Evolutionary conservation across 2,329 filamentous ascomycete species (phyloP).

Genomic region (Hymenoscyphus occultus): DNA sequence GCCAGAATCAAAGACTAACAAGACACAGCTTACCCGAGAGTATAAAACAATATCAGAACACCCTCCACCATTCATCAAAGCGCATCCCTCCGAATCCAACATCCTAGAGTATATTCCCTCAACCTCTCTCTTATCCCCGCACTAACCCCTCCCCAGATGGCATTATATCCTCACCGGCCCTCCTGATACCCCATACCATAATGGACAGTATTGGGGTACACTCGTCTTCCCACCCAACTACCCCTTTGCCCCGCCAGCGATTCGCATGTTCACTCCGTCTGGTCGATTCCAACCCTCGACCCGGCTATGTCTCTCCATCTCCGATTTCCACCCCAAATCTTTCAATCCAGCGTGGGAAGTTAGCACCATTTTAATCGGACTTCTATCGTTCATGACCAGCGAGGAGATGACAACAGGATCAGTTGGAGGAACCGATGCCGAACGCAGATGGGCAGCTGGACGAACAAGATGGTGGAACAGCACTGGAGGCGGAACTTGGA

Average conservation of each 20-base stretch:
- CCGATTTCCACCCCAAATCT: constrained; percentile 94
- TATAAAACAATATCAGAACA: constrained; percentile 66
- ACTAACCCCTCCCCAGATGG: constrained; percentile 56
- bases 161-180: constrained; percentile 95
- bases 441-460: constrained; percentile 74
- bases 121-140: constrained; percentile 9
- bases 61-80: constrained; percentile 83
- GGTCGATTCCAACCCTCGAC: constrained; percentile 93
- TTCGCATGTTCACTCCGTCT: constrained; percentile 97
- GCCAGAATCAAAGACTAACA: constrained; percentile 41
- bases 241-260: constrained; percentile 93
- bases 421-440: constrained; percentile 70
- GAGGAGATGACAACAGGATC: constrained; percentile 98
- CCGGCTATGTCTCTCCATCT: constrained; percentile 90
- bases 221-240: constrained; percentile 95
- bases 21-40: constrained; percentile 56
- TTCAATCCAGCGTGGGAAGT: constrained; percentile 99
- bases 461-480: constrained; percentile 95
- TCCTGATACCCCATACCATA: constrained; percentile 88
- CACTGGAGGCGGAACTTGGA: constrained; percentile 63
- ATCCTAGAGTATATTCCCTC: constrained; percentile 70
- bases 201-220: constrained; percentile 97
- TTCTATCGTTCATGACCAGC: constrained; percentile 96
- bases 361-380: constrained; percentile 88
- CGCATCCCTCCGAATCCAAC: constrained; percentile 86